Base-by-base conservation (phyloP, 257 asterid species). In the Leonotis leonurus region DNA sequence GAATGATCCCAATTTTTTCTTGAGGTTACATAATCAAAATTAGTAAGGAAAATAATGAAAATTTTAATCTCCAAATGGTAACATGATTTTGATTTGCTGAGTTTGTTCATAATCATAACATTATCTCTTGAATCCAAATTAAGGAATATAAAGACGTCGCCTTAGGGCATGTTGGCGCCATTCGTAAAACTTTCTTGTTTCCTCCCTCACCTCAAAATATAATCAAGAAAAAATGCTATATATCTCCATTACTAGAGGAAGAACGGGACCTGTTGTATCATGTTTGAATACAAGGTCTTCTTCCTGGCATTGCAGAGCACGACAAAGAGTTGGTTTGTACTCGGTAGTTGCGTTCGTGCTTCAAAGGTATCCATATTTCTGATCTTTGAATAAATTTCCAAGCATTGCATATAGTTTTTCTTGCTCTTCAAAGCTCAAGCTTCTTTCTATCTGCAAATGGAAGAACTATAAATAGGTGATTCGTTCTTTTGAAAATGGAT, bases 391-490 rank as follows among this genome's bases (percentile, higher is more conserved):
- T 59, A 79, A 72, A 54, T 83, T 81, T 44, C 90, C 80, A 20
- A 85, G 88, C 80, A 72, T 83, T 36, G 50, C 24, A 54, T 83
- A 75, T 3, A 85, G 80, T 33, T 72, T 64, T 56, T 75, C 81
- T 62, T 83, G 90, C 75, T 85, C 85, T 64, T 82, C 85, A 27
- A 76, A 78, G 66, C 75, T 82, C 58, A 85, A 79, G 77, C 76
- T 77, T 63, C 85, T 73, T 58, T 67, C 65, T 58, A 85, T 82
- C 94, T 82, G 83, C 80, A 78, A 29, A 48, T 8, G 22, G 7
- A 41, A 13, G 35, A 46, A 17, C 18, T 3, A 3, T 27, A 0
- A 27, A 16, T n/a, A 1, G 26, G 2, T 45, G 4, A 45, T 46
- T 13, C 48, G 3, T 62, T 1, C 43, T 54, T 54, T 8, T 3